Evolutionary conservation across 2,329 filamentous ascomycete genomes (phyloP).

Genomic region (Davidsoniella virescens): DNA sequence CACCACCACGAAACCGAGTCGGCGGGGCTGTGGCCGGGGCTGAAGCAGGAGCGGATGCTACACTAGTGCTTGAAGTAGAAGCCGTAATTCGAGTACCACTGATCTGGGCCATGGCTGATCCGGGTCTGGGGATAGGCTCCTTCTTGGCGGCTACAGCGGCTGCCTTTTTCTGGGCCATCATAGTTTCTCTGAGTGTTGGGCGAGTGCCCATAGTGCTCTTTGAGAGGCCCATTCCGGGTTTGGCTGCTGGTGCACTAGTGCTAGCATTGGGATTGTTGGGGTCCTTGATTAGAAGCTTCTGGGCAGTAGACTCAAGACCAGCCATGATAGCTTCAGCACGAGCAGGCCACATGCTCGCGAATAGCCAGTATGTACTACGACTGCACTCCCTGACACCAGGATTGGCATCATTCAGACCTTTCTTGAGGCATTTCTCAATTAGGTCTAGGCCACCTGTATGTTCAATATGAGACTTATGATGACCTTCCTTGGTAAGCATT

Average conservation of each 20-base stretch:
- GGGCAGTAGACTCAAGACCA: constrained; percentile 60
- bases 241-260: constrained; percentile 28
- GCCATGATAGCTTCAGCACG: constrained; percentile 65
- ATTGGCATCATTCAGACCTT: constrained; percentile 77
- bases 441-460: constrained; percentile 68
- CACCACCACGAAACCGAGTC: constrained; percentile 17
- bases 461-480: constrained; percentile 70
- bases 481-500: constrained; percentile 57
- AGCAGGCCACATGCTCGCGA: constrained; percentile 59
- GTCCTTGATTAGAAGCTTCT: constrained; percentile 67
- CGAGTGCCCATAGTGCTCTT: constrained; percentile 45
- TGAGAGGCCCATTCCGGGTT: constrained; percentile 43
- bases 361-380: constrained; percentile 75
- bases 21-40: constrained; percentile 17
- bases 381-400: constrained; percentile 77
- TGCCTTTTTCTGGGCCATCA: constrained; percentile 65
- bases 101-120: constrained; percentile 47
- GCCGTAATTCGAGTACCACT: constrained; percentile 31
- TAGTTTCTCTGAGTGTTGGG: constrained; percentile 62
- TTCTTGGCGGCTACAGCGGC: constrained; percentile 32
- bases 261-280: constrained; percentile 61
- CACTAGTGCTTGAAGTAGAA: constrained; percentile 21
- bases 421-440: constrained; percentile 77
- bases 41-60: constrained; percentile 16
- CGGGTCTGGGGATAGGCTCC: constrained; percentile 39